Base-by-base conservation (phyloP, 1,139 yeast species). In the Blastobotrys illinoisensis region DNA sequence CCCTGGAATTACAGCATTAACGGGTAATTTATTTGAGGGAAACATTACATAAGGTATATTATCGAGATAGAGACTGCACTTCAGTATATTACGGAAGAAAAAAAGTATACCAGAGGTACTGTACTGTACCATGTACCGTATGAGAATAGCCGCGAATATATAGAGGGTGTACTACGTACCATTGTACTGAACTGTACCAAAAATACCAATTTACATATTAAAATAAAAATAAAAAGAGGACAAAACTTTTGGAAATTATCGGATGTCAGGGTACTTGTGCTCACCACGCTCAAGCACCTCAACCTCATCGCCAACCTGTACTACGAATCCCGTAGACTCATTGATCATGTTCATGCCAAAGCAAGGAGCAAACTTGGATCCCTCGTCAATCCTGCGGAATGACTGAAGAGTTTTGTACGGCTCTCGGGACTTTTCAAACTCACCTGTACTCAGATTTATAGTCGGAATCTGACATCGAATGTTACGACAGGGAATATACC, bases 391-490 rank as follows among this genome's bases (percentile, higher is more conserved):
- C 21, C 74, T 62, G 49, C 79, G 66, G 58, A 67, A 75, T 32
- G 64, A 59, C 44, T 67, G 64, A 67, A 76, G 61, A 0, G 70
- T 63, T 49, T 67, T 72, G 44, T 70, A 62, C 2, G 77, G 75
- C 50, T 67, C 68, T 44, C 64, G 62, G 19, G 62, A 57, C 48
- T 64, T 62, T 47, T 75, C 75, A 50, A 69, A 60, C 4, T 52
- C 55, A 13, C 79, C 80, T 1, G 57, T 60, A 1, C 58, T 57
- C 6, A 66, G 48, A 26, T 71, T 67, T 18, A 77, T 71, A 26
- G 76, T 75, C 1, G 79, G 76, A 46, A 75, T 67, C 1, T 69
- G 61, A 62, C 80, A 76, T 43, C 80, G 68, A 46, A 67, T 67
- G 57, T 71, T 71, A 56, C 71, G 67, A 44, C 71, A 62, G 5